These are phyloP conservation scores for Fusarium hostae DNA, from an alignment of 2,329 filamentous ascomycete genomes.

Conservation along the genomic window DNA sequence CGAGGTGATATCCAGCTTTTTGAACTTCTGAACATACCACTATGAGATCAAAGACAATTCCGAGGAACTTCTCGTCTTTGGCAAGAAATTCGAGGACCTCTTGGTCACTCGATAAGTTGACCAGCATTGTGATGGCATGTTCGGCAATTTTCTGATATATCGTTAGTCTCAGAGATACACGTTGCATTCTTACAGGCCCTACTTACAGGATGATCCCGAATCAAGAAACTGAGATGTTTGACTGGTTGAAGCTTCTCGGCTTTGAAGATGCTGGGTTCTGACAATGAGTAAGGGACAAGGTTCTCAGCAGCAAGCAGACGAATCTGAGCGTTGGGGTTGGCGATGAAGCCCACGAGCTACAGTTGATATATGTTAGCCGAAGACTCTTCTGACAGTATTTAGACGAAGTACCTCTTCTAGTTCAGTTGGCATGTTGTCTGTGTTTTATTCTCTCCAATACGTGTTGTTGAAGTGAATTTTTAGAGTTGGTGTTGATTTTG, in stretches of 20 bases:
- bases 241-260: slow-evolving; percentile 79
- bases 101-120: slow-evolving; percentile 83
- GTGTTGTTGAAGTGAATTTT: slow-evolving; percentile 32
- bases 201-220: slow-evolving; percentile 83
- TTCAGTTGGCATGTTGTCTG: slow-evolving; percentile 73
- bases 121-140: slow-evolving; percentile 88
- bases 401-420: slow-evolving; percentile 72
- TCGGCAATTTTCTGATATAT: slow-evolving; percentile 82
- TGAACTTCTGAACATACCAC: slow-evolving; percentile 65
- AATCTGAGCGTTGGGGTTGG: slow-evolving; percentile 91
- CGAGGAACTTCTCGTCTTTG: slow-evolving; percentile 83
- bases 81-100: slow-evolving; percentile 79
- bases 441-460: neutral
- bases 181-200: too few species aligned
- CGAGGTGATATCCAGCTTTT: too few species aligned
- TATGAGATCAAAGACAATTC: slow-evolving; percentile 76
- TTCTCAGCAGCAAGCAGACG: slow-evolving; percentile 87
- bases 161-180: slow-evolving; percentile 1
- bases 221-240: slow-evolving; percentile 86
- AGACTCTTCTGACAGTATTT: accelerated
- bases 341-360: slow-evolving; percentile 91
- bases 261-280: slow-evolving; percentile 86
- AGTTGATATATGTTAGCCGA: slow-evolving; percentile 14
- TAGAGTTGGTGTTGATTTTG: slow-evolving; percentile 37
- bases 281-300: slow-evolving; percentile 81